A percentile compares a stretch with the other conserved stretches of the same genome.
These are phyloP conservation scores for Boletellus sp. DNA, from an alignment of 1,284 basidiomycete genomes.

Conservation along the genomic window DNA sequence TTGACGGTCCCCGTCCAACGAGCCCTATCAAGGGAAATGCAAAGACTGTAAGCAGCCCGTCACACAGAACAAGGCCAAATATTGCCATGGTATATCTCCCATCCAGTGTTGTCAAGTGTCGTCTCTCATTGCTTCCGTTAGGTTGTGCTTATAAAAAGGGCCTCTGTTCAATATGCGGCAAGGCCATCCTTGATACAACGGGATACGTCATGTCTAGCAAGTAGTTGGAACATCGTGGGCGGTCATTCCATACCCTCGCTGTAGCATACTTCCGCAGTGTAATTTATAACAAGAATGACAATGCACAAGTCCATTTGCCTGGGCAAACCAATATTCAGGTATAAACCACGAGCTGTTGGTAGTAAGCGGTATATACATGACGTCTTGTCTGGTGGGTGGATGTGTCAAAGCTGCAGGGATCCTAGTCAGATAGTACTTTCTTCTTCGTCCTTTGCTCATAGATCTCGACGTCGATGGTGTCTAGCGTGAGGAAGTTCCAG, in stretches of 20 bases:
- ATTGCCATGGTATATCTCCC: slow-evolving; percentile 66
- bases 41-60: slow-evolving; percentile 78
- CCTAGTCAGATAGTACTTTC: slow-evolving; percentile 25
- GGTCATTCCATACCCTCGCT: slow-evolving; percentile 22
- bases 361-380: slow-evolving; percentile 6
- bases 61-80: slow-evolving; percentile 81
- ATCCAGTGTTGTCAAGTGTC: slow-evolving; percentile 4
- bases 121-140: slow-evolving; percentile 28
- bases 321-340: not conserved
- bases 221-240: slow-evolving; percentile 30
- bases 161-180: slow-evolving; percentile 79
- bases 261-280: slow-evolving; percentile 17
- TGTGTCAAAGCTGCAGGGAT: slow-evolving; percentile 1
- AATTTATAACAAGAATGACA: slow-evolving; percentile 1
- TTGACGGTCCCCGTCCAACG: slow-evolving; percentile 12
- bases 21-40: slow-evolving; percentile 82
- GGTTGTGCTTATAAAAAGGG: slow-evolving; percentile 85
- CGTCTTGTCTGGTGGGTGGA: slow-evolving; percentile 6
- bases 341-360: not conserved
- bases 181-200: slow-evolving; percentile 75
- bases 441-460: slow-evolving; percentile 48
- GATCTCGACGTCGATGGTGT: slow-evolving; percentile 86
- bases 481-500: slow-evolving; percentile 75
- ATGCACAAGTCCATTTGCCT: no score
- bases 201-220: slow-evolving; percentile 83